A percentile compares a stretch with the other conserved stretches of the same genome.
Evolutionary conservation across 2,329 filamentous ascomycete genomes (phyloP).

Genomic region (Botrytis medusae): DNA sequence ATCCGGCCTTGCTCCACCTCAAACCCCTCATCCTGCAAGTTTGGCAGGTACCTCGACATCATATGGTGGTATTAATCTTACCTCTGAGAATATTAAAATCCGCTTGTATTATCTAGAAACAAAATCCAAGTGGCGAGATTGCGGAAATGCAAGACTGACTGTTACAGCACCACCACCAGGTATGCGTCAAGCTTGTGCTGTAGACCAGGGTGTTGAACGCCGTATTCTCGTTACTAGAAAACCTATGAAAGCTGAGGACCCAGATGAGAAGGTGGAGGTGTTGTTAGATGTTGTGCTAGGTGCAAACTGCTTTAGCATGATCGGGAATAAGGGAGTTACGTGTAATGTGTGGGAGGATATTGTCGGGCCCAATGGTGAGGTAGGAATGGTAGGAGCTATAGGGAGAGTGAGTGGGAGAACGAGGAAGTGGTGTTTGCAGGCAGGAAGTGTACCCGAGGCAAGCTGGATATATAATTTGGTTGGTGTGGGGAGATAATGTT

Average conservation of each 20-base stretch:
- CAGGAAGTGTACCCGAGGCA: constrained; percentile 30
- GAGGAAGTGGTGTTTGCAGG: constrained; percentile 36
- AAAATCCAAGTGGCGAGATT: constrained; percentile 83
- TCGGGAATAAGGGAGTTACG: constrained; percentile 33
- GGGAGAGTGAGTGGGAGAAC: constrained; percentile 35
- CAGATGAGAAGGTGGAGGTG: constrained; percentile 21
- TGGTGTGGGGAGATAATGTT: constrained; percentile 17
- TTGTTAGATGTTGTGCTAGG: constrained; percentile 33
- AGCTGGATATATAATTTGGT: constrained; percentile 35
- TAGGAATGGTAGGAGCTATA: constrained; percentile 30
- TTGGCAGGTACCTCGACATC: constrained; percentile 33
- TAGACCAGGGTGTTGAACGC: constrained; percentile 73
- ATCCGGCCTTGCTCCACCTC: constrained; percentile 41
- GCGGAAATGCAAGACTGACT: constrained; percentile 79
- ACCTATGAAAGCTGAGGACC: constrained; percentile 24
- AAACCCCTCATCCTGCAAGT: constrained; percentile 30
- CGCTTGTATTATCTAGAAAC: constrained; percentile 78
- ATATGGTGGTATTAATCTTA: constrained; percentile 54
- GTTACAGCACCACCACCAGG: constrained; percentile 73
- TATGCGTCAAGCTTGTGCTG: constrained; percentile 57
- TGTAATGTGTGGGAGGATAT: constrained; percentile 37
- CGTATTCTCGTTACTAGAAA: constrained; percentile 76
- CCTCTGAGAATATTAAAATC: constrained; percentile 79
- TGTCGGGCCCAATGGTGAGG: constrained; percentile 32
- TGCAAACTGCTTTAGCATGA: constrained; percentile 31